Base-by-base conservation (phyloP, 2,329 filamentous ascomycete species). In the Coniella lustricola region DNA sequence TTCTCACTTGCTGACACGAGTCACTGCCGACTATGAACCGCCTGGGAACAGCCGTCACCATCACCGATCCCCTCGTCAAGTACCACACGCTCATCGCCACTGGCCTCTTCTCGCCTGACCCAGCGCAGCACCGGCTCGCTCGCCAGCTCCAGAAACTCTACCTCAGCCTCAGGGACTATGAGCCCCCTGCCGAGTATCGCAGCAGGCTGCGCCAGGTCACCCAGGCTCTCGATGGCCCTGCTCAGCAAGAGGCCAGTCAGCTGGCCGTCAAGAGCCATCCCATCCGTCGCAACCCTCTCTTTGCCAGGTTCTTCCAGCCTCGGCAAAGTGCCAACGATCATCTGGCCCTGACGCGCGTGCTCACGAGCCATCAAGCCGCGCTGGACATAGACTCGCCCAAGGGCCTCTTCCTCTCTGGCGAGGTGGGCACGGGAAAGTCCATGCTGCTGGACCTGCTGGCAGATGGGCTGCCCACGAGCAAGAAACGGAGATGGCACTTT, bases 361-460 rank as follows among this genome's bases (percentile, higher is more conserved):
- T 90, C 13, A 84, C 81, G 0, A 80, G 75, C 55, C 78, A 90
- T 60, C 81, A 90, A 61, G 78, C 79, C 17, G 87, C 87, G 10
- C 74, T 89, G 53, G 71, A 81, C 39, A 75, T 90, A 41, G 74
- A 86, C 57, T 88, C 84, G 0, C 87, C 87, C 0, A 79, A 75
- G 56, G 87, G 87, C 0, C 67, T 93, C 14, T 82, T 91, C 60
- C 72, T 93, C 0, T 87, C 88, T 21, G 87, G 87, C 7, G 86
- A 90, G 60, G 87, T 93, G 2, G 87, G 87, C 10, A 89, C 85
- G 0, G 87, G 87, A 13, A 93, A 93, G 63, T 86, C 81, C 4
- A 90, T 93, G 85, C 75, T 93, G n/a, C 74, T 90, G 13, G 87
- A 91, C 59, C 69, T 93, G 0, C 79, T 93, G n/a, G 85, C 85